Base-by-base conservation (phyloP, 2,329 filamentous ascomycete genomes). In the Aspergillus glaucus region DNA sequence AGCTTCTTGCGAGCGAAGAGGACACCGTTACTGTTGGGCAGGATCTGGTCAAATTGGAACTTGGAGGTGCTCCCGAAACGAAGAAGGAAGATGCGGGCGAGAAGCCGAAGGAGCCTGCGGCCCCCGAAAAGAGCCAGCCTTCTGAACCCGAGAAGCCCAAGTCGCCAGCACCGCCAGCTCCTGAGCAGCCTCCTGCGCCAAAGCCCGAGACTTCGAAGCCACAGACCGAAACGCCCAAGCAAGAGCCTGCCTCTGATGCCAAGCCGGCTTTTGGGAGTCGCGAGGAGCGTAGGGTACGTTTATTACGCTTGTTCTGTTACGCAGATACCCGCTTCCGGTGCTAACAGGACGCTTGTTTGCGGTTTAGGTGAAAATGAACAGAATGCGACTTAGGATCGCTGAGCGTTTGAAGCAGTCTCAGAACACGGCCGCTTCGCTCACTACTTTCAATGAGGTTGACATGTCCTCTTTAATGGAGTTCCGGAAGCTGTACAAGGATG, bases 361-460 rank as follows among this genome's bases (percentile, higher is more conserved):
- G 14, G 46, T 55, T 48, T 61, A 93, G 88, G 89, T 97, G 64
- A 98, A 98, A 80, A 98, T 98, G 93, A 97, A 97, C 79, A 89
- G 93, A 57, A 98, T 98, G 93, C 90, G 93, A 57, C 82, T 97
- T 53, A 86, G 93, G 54, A 98, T 97, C 60, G 89, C 93, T 45
- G 93, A 98, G 77, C 90, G 93, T 60, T 81, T 98, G 57, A 98
- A 98, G 82, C 93, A 98, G 71, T 97, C 93, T 17, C 93, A 98
- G 70, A 98, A 98, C 76, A 97, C 93, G 1, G 92, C 93, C 45
- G 93, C 93, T 41, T 95, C 93, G 3, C 79, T 98, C 46, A 97
- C 93, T 43, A 98, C 93, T 22, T 98, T 98, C 80, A 96, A 98
- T 72, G 92, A 97, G 73, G 93, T 98, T 53, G 93, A 98, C 71